Evolutionary conservation across 2,329 filamentous ascomycete species (phyloP), one percentile per base, ranked within the genome.

Genomic region (Neonectria magnoliae): DNA sequence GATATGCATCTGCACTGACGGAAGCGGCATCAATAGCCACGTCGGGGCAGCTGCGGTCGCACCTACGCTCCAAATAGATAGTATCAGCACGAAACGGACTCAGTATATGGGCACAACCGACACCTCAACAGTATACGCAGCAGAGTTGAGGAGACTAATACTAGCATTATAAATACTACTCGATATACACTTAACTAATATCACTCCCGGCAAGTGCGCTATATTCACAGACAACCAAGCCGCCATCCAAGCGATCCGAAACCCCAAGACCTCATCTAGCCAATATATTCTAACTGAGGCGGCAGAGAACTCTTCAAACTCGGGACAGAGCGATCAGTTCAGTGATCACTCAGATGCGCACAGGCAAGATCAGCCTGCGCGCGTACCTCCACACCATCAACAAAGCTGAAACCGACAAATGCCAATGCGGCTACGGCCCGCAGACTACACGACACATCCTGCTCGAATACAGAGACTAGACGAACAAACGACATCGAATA

Each of bases 171-270:
- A 42, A 11, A 38, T 54, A 16, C 31, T 54, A 42, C 33, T 41
- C 29, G 51, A 54, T 25, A 29, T 55, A 29, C 52, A 55, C 9
- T 4, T 6, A 55, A 42, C 33, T 8, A 20, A 13, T 36, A 13
- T 16, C 36, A 29, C 36, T n/a, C 52, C 52, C 20, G 31, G 36
- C 36, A 55, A 44, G 36, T 16, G 33, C 10, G 64, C 62, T 59
- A 72, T 76, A 61, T 77, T 76, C 57, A 76, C 73, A 18, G 70
- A 76, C 56, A 79, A 77, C 60, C 68, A 78, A 48, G 75, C 74
- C 9, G 73, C 74, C 29, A 76, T 77, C 27, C 65, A 71, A 61
- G 75, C 73, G n/a, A 68, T 75, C 14, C 48, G 18, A 33, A 72
- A 74, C 50, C 75, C 71, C 9, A 71, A 73, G 42, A 51, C 60